Base-by-base conservation (phyloP, 1,284 basidiomycete genomes). In the Fomitopsis schrenkii region DNA sequence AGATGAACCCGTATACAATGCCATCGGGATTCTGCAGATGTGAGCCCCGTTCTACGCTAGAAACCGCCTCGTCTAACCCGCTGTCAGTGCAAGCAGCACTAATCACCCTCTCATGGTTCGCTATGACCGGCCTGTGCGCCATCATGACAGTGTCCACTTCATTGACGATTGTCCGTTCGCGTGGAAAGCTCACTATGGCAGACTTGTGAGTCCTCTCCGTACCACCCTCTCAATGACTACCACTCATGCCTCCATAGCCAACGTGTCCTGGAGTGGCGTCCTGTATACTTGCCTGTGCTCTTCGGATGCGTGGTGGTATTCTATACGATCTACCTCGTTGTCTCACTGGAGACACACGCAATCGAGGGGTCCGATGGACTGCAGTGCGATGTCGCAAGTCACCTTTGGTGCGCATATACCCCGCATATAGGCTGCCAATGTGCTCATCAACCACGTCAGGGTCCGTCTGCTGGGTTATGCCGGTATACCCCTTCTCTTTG, bases 401-500 rank as follows among this genome's bases (percentile, higher is more conserved):
- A 85, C 1, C 71, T 80, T 58, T 87, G 86, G 87, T 87, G 66
- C 50, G 77, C 68, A 35, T 41, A 12, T 48, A 44, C 12, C 14
- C 38, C 38, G 38, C 38, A 15, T 40, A 40, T 40, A 57, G 26
- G 35, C 45, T 19, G 38, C 30, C 53, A 8, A 28, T 57, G 35
- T 42, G 48, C 12, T 26, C 59, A n/a, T 19, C 35, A 41, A 50
- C 38, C 26, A 41, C 33, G 30, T 3, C 58, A 89, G 87, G 87
- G 75, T 83, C 48, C 81, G 85, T 57, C 79, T 88, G 58, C 65
- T 87, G 15, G 81, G 84, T 57, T 87, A 86, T 67, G 80, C 85
- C 9, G 87, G 86, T 33, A 70, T 79, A 19, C 80, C 85, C 0
- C 76, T 85, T 63, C 60, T 84, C 40, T 69, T 84, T 15, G 76